Evolutionary conservation across 257 asterid species (phyloP).

Genomic region (Voacanga thouarsii): DNA sequence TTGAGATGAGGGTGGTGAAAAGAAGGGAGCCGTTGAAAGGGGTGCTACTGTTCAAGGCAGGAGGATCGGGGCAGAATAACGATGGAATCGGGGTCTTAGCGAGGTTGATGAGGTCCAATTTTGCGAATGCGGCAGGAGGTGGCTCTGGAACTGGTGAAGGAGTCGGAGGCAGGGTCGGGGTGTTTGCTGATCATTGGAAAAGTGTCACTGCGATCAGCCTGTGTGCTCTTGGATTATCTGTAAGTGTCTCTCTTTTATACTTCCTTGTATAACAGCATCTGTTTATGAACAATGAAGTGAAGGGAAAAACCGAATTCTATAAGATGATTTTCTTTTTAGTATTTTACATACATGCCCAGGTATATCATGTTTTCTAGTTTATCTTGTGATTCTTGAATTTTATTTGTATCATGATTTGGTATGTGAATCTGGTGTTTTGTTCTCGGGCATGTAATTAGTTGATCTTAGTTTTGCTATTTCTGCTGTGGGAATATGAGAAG

Average conservation of each 20-base stretch:
- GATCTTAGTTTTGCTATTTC: not conserved
- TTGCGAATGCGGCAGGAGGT: constrained; percentile 48
- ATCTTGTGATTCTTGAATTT: too few relatives aligned
- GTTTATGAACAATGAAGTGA: not conserved
- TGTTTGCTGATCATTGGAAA: constrained; percentile 78
- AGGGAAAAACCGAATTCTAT: not conserved
- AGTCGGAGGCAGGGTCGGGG: constrained; percentile 22
- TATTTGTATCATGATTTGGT: not conserved
- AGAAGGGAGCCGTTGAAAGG: constrained; percentile 81
- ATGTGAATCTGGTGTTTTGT: not conserved
- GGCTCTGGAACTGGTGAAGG: constrained; percentile 24
- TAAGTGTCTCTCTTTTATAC: constrained; percentile 10
- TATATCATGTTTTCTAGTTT: not conserved
- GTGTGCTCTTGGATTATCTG: constrained; percentile 72
- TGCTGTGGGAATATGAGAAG: not conserved
- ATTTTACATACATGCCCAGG: not conserved
- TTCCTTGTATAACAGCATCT: not conserved
- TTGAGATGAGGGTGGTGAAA: constrained; percentile 79
- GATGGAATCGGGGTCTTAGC: constrained; percentile 89
- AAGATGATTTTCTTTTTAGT: too few relatives aligned
- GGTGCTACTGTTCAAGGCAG: constrained; percentile 65
- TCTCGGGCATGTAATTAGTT: not conserved
- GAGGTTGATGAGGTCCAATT: constrained; percentile 78
- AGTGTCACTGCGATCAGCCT: constrained; percentile 74
- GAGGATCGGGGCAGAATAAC: constrained; percentile 83